A percentile compares a stretch with the other conserved stretches of the same genome.
Evolutionary conservation across 345 rosid species (phyloP).

Genomic region (Euphorbia peplus): DNA sequence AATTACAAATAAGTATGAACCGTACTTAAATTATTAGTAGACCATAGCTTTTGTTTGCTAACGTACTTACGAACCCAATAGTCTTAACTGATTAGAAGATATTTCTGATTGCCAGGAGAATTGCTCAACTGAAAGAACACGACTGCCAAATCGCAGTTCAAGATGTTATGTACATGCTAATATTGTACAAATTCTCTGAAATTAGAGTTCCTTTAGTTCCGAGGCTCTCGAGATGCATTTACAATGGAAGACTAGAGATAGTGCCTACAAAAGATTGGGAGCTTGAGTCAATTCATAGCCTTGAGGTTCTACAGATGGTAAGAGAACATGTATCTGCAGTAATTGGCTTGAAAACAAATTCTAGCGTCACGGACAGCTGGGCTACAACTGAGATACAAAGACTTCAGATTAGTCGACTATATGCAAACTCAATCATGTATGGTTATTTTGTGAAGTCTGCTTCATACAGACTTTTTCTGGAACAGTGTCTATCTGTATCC

Average conservation of each 20-base stretch:
- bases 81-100: conserved; percentile 16
- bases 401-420: conserved; percentile 47
- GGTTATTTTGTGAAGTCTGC: conserved; percentile 91
- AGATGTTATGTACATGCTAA: conserved; percentile 84
- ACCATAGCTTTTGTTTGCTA: neutral
- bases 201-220: conserved; percentile 81
- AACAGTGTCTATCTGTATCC: conserved; percentile 37
- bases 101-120: conserved; percentile 54
- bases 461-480: conserved; percentile 63
- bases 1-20: conserved; percentile 11
- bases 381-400: conserved; percentile 65
- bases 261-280: conserved; percentile 93
- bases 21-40: neutral
- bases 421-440: conserved; percentile 64
- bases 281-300: conserved; percentile 70
- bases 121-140: conserved; percentile 62
- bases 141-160: conserved; percentile 68
- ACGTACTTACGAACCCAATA: neutral
- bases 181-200: conserved; percentile 81
- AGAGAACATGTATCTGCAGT: conserved; percentile 67
- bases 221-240: conserved; percentile 75
- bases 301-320: conserved; percentile 68
- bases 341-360: conserved; percentile 66
- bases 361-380: conserved; percentile 82
- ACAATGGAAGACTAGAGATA: conserved; percentile 82